Conservation (phyloP, 177 flowering plant genomes). For the Tripterygium wilfordii region DNA sequence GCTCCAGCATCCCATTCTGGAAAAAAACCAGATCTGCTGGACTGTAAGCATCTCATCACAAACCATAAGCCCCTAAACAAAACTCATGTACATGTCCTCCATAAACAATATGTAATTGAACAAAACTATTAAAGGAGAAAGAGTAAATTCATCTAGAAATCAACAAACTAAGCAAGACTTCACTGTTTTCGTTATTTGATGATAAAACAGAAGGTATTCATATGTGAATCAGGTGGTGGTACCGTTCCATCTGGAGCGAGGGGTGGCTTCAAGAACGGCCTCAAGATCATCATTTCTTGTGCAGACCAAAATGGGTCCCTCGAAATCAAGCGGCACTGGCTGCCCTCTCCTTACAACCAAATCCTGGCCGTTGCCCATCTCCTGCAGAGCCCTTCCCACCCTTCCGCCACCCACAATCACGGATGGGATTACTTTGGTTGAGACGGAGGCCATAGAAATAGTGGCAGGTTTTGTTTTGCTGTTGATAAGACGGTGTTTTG, state of each 20-base stretch:
- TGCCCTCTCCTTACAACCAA: slow-evolving; percentile 76
- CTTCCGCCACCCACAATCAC: slow-evolving; percentile 92
- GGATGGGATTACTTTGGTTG: slow-evolving; percentile 43
- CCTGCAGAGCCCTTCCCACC: slow-evolving; percentile 75
- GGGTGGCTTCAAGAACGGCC: slow-evolving; percentile 85
- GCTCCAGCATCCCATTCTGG: slow-evolving; percentile 99
- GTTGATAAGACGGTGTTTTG: slow-evolving; percentile 1
- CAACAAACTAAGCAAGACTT: too few relatives aligned
- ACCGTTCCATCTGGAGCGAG: slow-evolving; percentile 87
- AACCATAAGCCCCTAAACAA: neutral
- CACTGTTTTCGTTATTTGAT: too few relatives aligned
- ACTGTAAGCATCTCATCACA: slow-evolving; percentile 21
- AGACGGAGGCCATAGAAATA: slow-evolving; percentile 16
- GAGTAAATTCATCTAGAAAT: too few relatives aligned
- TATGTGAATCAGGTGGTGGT: too few relatives aligned
- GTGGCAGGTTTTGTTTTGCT: neutral
- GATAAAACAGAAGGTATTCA: too few relatives aligned
- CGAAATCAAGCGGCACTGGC: slow-evolving; percentile 67
- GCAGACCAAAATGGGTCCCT: slow-evolving; percentile 90
- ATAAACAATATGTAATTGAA: neutral
- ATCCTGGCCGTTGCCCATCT: slow-evolving; percentile 76
- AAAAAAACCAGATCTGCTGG: slow-evolving; percentile 97
- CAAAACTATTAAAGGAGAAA: too few relatives aligned
- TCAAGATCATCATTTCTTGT: slow-evolving; percentile 97
- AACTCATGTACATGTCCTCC: neutral